Percentiles rank a stretch among this genome's conserved stretches.
Conservation (phyloP, 2,329 filamentous ascomycete species). For the Waltergamsia citrina region DNA sequence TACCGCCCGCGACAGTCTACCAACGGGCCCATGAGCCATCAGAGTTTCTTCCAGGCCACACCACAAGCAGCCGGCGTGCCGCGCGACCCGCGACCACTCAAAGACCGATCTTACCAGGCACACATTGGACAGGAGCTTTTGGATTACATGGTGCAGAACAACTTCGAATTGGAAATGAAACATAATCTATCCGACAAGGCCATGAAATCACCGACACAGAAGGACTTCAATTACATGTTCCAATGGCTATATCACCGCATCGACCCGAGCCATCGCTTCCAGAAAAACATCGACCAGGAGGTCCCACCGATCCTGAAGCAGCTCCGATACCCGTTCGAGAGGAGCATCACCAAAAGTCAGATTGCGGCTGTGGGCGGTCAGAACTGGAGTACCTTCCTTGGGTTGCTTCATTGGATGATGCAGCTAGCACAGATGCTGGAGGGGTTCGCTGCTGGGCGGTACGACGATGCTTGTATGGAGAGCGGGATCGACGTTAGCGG, state of each 20-base stretch:
- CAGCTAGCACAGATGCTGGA: conserved; percentile 92
- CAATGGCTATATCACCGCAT: conserved; percentile 96
- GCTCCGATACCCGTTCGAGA: conserved; percentile 87
- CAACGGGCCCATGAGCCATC: conserved; percentile 60
- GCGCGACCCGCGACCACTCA: conserved; percentile 76
- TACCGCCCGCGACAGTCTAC: conserved; percentile 61
- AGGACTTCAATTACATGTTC: conserved; percentile 97
- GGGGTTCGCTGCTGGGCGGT: conserved; percentile 65
- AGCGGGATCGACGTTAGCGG: conserved; percentile 79
- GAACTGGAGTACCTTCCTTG: conserved; percentile 94
- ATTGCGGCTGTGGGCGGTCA: conserved; percentile 91
- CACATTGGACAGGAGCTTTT: conserved; percentile 82
- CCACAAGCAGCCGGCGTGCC: conserved; percentile 75
- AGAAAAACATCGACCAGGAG: conserved; percentile 91
- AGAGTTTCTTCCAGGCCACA: conserved; percentile 90
- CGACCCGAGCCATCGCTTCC: conserved; percentile 86
- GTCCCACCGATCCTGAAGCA: conserved; percentile 89
- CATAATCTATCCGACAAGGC: conserved; percentile 85
- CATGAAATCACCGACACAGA: conserved; percentile 89
- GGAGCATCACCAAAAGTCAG: conserved; percentile 92
- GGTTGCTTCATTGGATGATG: conserved; percentile 98
- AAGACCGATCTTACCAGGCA: conserved; percentile 69
- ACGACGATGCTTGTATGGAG: conserved; percentile 85
- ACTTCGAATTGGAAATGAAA: conserved; percentile 98
- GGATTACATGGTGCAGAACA: conserved; percentile 86